Conservation (phyloP, 306 rosid species). For the Prunus salicina region DNA sequence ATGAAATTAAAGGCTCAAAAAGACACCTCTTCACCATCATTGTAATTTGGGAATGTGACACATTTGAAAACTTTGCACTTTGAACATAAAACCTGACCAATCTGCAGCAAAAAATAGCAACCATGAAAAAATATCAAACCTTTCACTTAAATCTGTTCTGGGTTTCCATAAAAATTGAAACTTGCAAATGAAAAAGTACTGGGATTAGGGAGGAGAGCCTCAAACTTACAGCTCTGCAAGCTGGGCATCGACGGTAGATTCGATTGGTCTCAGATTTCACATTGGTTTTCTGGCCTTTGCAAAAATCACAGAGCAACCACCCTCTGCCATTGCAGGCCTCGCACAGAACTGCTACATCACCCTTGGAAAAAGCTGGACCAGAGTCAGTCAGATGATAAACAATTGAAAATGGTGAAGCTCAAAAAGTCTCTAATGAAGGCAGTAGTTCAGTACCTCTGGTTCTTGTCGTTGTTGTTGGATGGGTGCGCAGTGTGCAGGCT, state of each 20-base stretch:
- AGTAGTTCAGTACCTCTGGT: conserved; percentile 23
- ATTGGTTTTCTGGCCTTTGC: conserved; percentile 78
- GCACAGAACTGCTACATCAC: conserved; percentile 55
- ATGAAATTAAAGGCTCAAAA: conserved; percentile 25
- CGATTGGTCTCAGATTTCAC: conserved; percentile 72
- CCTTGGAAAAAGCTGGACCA: conserved; percentile 38
- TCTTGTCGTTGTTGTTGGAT: conserved; percentile 31
- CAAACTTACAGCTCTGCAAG: conserved; percentile 80
- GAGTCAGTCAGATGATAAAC: conserved; percentile 8
- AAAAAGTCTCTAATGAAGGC: not conserved
- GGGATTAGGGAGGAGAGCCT: not conserved
- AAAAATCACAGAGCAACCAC: conserved; percentile 80
- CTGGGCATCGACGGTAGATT: conserved; percentile 78
- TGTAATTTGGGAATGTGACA: conserved; percentile 73
- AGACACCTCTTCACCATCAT: conserved; percentile 47
- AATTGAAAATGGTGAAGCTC: not conserved
- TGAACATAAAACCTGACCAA: conserved; percentile 71
- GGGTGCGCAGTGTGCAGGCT: conserved; percentile 39
- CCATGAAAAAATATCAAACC: not conserved
- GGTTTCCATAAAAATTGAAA: not conserved
- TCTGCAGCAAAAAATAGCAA: conserved; percentile 39
- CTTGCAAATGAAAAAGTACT: not conserved
- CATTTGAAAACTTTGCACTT: conserved; percentile 87
- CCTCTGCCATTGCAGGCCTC: conserved; percentile 79
- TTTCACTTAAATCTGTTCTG: not conserved